These are phyloP conservation scores for Ascodesmis nigricans DNA, from an alignment of 495 filamentous ascomycete genomes.

Conservation along the genomic window DNA sequence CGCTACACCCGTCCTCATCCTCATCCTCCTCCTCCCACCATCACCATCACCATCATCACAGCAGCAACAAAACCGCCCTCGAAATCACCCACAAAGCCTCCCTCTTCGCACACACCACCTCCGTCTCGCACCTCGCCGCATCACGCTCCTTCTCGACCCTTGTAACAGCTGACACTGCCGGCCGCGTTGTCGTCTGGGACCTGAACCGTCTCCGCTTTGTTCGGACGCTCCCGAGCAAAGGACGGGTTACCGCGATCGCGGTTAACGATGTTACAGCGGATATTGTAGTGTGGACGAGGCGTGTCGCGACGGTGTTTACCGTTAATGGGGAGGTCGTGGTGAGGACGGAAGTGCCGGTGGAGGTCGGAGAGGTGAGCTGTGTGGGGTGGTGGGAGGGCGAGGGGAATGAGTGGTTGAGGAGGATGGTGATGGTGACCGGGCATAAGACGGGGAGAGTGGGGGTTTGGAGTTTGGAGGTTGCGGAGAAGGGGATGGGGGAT, in stretches of 20 bases:
- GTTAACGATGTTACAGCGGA: constrained; percentile 82
- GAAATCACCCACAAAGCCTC: constrained; percentile 62
- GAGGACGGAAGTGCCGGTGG: constrained; percentile 53
- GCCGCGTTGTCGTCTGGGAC: constrained; percentile 76
- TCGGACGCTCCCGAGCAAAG: constrained; percentile 39
- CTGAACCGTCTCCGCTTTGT: constrained; percentile 74
- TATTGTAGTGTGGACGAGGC: constrained; percentile 61
- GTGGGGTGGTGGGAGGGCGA: constrained; percentile 88
- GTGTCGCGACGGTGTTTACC: constrained; percentile 55
- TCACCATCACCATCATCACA: constrained; percentile 51
- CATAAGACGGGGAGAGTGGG: constrained; percentile 71
- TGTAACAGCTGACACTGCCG: constrained; percentile 58
- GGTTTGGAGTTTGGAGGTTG: constrained; percentile 55
- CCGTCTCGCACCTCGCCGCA: constrained; percentile 59
- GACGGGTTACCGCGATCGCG: constrained; percentile 42
- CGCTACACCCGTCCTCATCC: constrained; percentile 37
- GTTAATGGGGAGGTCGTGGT: constrained; percentile 68
- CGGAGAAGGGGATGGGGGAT: constrained; percentile 29
- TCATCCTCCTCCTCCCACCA: too few relatives aligned
- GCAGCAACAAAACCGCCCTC: constrained; percentile 39
- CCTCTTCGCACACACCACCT: constrained; percentile 69
- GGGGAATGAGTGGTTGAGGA: constrained; percentile 80
- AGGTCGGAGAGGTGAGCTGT: constrained; percentile 49
- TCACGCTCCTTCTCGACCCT: constrained; percentile 73
- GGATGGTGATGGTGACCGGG: constrained; percentile 68